Evolutionary conservation across 208 protist species (phyloP).

Genomic region (Trypanosomatidae sp.): DNA sequence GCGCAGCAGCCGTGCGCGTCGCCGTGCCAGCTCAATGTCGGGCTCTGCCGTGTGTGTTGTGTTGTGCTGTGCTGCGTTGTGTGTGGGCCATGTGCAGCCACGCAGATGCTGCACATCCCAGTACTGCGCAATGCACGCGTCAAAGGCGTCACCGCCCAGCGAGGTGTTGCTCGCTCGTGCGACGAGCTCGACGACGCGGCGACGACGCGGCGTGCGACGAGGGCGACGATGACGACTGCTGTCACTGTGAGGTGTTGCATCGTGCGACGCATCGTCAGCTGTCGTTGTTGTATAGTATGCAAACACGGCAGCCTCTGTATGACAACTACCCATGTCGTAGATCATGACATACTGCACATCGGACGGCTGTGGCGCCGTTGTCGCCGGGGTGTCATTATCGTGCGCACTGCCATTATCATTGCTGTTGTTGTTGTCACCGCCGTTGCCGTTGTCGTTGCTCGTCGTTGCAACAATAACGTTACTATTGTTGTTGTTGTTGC

Average conservation of each 20-base stretch:
- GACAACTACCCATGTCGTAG: constrained; percentile 75
- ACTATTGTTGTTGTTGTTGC: too few relatives aligned
- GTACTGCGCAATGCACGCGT: constrained; percentile 72
- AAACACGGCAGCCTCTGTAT: constrained; percentile 69
- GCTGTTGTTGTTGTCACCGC: too few relatives aligned
- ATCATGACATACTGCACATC: constrained; percentile 67
- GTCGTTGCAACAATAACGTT: too few relatives aligned
- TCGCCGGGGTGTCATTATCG: too few relatives aligned
- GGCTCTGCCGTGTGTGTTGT: constrained; percentile 1
- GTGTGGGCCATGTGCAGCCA: constrained; percentile 3
- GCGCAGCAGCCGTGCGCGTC: constrained; percentile 56
- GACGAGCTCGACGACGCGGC: constrained; percentile 5
- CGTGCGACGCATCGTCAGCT: neutral
- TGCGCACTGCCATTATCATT: too few relatives aligned
- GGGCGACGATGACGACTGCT: too few relatives aligned
- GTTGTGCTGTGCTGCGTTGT: neutral
- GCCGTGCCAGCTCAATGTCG: constrained; percentile 11
- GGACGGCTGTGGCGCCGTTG: too few relatives aligned
- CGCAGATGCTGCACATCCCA: constrained; percentile 43
- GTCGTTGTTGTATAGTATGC: constrained; percentile 8
- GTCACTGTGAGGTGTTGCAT: neutral
- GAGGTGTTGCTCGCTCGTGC: constrained; percentile 28
- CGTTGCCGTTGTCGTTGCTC: too few relatives aligned
- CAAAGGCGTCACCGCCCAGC: constrained; percentile 81
- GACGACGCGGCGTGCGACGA: too few relatives aligned